Percentiles rank a stretch among this genome's conserved stretches.
These are phyloP conservation scores for Phtheirospermum japonicum DNA, from an alignment of 257 asterid species.

Conservation along the genomic window DNA sequence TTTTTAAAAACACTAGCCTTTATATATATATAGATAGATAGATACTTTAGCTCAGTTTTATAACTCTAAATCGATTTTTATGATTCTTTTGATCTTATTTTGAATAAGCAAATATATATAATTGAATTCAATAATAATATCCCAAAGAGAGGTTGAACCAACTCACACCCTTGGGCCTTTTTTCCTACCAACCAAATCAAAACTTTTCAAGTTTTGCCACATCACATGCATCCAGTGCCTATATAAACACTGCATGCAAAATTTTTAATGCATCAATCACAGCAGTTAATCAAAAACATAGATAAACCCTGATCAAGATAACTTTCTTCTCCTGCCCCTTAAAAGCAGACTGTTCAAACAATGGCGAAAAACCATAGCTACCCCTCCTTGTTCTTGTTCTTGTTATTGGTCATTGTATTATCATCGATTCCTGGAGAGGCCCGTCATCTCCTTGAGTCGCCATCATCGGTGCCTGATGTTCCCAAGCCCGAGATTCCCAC, in stretches of 20 bases:
- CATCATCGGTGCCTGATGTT: conserved; percentile 4
- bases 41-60: no score
- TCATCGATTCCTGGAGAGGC: conserved; percentile 20
- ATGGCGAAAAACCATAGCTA: conserved; percentile 6
- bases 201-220: neutral
- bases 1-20: no score
- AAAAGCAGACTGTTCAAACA: neutral
- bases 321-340: neutral
- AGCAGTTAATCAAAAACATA: neutral
- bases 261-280: neutral
- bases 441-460: conserved; percentile 25
- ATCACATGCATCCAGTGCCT: conserved; percentile 1
- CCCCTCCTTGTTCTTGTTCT: conserved; percentile 6
- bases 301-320: neutral
- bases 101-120: no score
- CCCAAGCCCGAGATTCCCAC: conserved; percentile 18
- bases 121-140: no score
- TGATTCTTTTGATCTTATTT: no score
- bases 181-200: conserved; percentile 2
- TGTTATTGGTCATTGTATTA: conserved; percentile 7
- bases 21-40: no score
- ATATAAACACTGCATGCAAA: neutral
- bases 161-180: neutral
- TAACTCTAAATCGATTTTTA: no score
- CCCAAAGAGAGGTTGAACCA: neutral